Percentiles rank a stretch among this genome's conserved stretches.
These are phyloP conservation scores for Chlamydomonas reinhardtii DNA, from an alignment of 163 green algal species.

Conservation along the genomic window DNA sequence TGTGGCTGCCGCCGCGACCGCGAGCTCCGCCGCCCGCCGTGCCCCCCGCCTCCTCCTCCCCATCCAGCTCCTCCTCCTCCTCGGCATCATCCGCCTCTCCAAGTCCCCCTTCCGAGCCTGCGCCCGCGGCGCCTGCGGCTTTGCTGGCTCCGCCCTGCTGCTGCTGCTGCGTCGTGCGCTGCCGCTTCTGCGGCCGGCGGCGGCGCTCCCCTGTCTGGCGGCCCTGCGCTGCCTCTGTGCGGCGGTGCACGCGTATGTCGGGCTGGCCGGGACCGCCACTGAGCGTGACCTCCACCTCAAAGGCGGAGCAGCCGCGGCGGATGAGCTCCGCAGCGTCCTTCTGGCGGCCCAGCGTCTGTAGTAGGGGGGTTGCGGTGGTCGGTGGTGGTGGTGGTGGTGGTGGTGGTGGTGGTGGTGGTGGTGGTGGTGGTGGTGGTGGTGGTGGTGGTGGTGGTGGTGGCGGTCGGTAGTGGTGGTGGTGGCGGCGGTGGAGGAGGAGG, in stretches of 20 bases:
- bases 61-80: background rate
- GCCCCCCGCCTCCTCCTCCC: background rate
- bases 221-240: background rate
- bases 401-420: no score
- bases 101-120: background rate
- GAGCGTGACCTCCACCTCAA: conserved; percentile 82
- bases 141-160: background rate
- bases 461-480: no score
- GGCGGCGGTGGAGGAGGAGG: no score
- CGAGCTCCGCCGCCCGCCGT: background rate
- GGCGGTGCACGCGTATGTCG: conserved; percentile 67
- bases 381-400: no score
- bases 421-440: no score
- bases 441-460: no score
- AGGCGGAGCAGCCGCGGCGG: conserved; percentile 72
- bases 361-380: background rate
- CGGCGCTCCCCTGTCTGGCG: background rate
- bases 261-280: conserved; percentile 39
- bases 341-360: conserved; percentile 85
- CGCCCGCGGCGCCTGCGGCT: background rate
- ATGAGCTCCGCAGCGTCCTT: conserved; percentile 86
- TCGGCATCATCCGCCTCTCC: background rate
- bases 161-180: no score
- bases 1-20: background rate
- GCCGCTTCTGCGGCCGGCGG: no score